Conservation (phyloP, 2,329 filamentous ascomycete species). For the Clarireedia paspali region DNA sequence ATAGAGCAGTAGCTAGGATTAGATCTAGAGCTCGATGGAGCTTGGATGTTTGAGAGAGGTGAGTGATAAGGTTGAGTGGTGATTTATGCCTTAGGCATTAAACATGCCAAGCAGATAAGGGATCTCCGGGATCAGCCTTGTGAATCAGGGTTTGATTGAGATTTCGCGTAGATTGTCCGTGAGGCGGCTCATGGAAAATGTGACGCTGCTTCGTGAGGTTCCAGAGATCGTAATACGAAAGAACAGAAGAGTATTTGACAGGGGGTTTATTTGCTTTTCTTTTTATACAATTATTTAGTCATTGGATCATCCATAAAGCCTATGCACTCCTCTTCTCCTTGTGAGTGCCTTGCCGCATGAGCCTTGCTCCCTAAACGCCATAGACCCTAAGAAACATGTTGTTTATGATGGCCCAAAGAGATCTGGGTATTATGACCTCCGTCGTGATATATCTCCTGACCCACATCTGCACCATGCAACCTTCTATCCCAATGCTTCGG, state of each 20-base stretch:
- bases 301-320: not conserved
- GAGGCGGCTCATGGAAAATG: no score
- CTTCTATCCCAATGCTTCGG: conserved; percentile 25
- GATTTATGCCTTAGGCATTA: no score
- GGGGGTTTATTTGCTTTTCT: not conserved
- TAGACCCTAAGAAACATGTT: not conserved
- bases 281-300: conserved; percentile 3
- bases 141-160: no score
- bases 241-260: no score
- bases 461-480: no score
- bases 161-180: no score
- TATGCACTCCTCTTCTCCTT: not conserved
- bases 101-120: no score
- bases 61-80: no score
- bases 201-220: no score
- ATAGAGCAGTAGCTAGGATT: conserved; percentile 1
- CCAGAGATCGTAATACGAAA: no score
- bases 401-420: not conserved
- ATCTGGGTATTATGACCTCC: conserved; percentile 1
- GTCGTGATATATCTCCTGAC: not conserved
- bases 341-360: no score
- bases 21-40: not conserved
- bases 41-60: not conserved
- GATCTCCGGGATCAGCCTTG: no score
- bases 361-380: conserved; percentile 2